A percentile compares a stretch with the other conserved stretches of the same genome.
Conservation (phyloP, 305 asterid genomes). For the Withania somnifera region DNA sequence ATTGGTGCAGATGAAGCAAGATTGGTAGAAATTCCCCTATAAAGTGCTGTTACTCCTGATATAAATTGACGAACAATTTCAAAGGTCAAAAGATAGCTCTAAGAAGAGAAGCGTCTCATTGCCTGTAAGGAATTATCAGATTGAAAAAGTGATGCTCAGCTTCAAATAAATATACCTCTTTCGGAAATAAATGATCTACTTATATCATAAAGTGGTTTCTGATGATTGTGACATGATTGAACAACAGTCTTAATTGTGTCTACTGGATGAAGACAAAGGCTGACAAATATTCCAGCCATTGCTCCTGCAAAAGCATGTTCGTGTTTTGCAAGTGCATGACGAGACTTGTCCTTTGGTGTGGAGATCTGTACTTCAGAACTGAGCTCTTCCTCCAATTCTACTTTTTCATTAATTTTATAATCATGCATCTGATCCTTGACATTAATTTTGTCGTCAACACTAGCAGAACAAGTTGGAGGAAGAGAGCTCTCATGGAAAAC, state of each 20-base stretch:
- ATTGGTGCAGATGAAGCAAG: constrained; percentile 85
- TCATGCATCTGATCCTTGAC: neutral
- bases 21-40: constrained; percentile 88
- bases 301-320: constrained; percentile 98
- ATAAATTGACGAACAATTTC: constrained; percentile 12
- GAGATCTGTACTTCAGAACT: constrained; percentile 20
- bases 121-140: neutral
- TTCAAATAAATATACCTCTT: constrained; percentile 45
- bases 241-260: constrained; percentile 86
- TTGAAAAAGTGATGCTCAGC: neutral
- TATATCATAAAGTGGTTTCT: constrained; percentile 46
- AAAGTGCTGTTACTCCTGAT: constrained; percentile 76
- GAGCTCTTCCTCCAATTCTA: constrained; percentile 8
- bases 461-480: constrained; percentile 12
- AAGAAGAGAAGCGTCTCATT: neutral
- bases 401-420: neutral
- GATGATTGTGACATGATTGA: constrained; percentile 62
- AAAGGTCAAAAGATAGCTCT: constrained; percentile 4
- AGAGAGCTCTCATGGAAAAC: constrained; percentile 14
- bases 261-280: constrained; percentile 84
- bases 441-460: neutral
- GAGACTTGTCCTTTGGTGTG: constrained; percentile 28
- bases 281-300: constrained; percentile 85
- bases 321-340: constrained; percentile 43
- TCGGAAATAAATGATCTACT: constrained; percentile 68